Evolutionary conservation across 495 filamentous ascomycete species (phyloP).

Genomic region (Pyrenula aspistea): DNA sequence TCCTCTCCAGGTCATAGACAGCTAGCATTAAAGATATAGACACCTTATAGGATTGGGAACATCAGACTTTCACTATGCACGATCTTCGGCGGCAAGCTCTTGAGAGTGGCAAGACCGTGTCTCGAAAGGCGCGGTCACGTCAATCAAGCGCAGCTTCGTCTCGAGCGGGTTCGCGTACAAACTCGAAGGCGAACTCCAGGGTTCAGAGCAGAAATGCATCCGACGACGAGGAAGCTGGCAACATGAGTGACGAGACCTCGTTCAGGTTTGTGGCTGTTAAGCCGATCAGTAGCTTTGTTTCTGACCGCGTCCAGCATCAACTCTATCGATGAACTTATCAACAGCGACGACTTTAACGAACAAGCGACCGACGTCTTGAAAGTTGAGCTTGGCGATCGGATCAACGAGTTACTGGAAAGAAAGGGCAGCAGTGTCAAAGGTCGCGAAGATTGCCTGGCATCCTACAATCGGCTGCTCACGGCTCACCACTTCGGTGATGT

Average conservation of each 20-base stretch:
- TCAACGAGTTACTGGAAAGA: conserved; percentile 72
- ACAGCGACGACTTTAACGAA: conserved; percentile 36
- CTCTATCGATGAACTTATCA: conserved; percentile 49
- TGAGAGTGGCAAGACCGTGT: conserved; percentile 85
- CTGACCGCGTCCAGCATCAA: conserved; percentile 15
- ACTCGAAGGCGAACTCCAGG: conserved; percentile 36
- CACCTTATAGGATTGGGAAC: too few species aligned
- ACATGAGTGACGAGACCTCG: conserved; percentile 54
- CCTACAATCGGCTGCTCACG: conserved; percentile 61
- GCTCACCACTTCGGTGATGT: conserved; percentile 61
- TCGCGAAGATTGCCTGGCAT: conserved; percentile 58
- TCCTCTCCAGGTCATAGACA: neutral
- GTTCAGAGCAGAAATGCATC: conserved; percentile 43
- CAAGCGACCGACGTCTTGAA: conserved; percentile 48
- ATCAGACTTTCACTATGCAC: conserved; percentile 56
- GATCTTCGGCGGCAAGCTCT: conserved; percentile 69
- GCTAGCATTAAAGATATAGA: too few species aligned
- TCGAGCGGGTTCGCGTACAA: conserved; percentile 48
- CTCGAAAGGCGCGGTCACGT: conserved; percentile 58
- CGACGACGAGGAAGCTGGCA: conserved; percentile 68
- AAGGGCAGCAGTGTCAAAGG: conserved; percentile 76
- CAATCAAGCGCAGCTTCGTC: conserved; percentile 55
- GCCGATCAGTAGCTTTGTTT: conserved; percentile 1
- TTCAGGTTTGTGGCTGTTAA: conserved; percentile 42
- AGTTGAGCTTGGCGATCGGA: conserved; percentile 54